Base-by-base conservation (phyloP, 1,284 basidiomycete genomes). In the Phlebopus sp. region DNA sequence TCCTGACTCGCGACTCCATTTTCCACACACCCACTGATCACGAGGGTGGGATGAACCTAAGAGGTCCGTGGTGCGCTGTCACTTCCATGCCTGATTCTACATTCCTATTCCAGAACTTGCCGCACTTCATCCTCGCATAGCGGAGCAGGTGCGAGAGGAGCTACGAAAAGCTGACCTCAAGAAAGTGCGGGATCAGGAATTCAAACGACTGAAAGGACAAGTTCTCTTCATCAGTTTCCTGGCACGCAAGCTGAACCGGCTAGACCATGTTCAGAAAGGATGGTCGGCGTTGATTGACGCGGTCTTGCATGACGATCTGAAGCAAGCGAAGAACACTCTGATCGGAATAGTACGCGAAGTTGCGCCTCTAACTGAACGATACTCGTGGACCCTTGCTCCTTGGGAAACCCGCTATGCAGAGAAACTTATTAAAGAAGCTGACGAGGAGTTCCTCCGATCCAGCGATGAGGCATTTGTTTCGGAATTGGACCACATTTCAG, bases 351-450 rank as follows among this genome's bases (percentile, higher is more conserved):
- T 35, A 15, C 32, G 34, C 8, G 14, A n/a, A 9, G 32, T 23
- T 11, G 11, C n/a, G 15, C 42, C 42, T 17, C 18, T 35, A 7
- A 17, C 32, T 13, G 31, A 21, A 35, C n/a, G n/a, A 13, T 23
- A 17, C 32, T 35, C 42, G 15, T 35, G 42, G 42, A n/a, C 23
- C 2, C 17, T 35, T n/a, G 13, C 32, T 4, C 15, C 42, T 18
- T 43, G 42, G 42, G 42, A 43, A 25, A 25, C 14, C 19, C 42
- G 42, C 31, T 43, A 43, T 13, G 42, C 35, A 8, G 42, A 25
- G 1, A 35, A 35, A 11, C 42, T 43, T 18, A 21, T 43, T 14
- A 21, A n/a, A 19, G 42, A 43, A 10, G 19, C 42, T 3, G 21
- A 27, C 2, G 32, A 43, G 27, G 32, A 43, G 11, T 10, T 27